Percentiles rank a stretch among this genome's conserved stretches.
phyloP scores from a whole-genome alignment of 2,329 filamentous ascomycete species.

The Sphaerulina vaccinii region DNA sequence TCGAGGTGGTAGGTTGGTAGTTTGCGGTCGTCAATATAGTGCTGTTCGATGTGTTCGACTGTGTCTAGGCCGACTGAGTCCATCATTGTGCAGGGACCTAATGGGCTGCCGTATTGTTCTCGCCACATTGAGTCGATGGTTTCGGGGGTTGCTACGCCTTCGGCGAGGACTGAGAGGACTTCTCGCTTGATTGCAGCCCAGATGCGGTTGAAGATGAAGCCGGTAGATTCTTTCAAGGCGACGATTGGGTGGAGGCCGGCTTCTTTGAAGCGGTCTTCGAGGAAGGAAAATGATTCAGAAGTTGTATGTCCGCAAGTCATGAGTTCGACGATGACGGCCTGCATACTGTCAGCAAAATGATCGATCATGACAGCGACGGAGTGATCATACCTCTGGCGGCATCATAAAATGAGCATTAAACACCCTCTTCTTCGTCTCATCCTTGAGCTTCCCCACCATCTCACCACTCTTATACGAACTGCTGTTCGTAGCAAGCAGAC shows the following conservation, averaged over 20 bases:
- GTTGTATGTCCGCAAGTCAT: slow-evolving; percentile 54
- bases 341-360: slow-evolving; percentile 29
- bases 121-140: slow-evolving; percentile 52
- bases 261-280: slow-evolving; percentile 43
- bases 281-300: slow-evolving; percentile 46
- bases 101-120: slow-evolving; percentile 32
- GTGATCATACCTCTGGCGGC: neutral
- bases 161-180: slow-evolving; percentile 49
- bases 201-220: slow-evolving; percentile 57
- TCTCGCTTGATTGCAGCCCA: slow-evolving; percentile 60
- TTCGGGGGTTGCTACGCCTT: slow-evolving; percentile 51
- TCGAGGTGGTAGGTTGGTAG: slow-evolving; percentile 43
- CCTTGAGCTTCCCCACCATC: slow-evolving; percentile 47
- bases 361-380: neutral
- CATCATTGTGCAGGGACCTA: slow-evolving; percentile 45
- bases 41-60: slow-evolving; percentile 53
- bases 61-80: slow-evolving; percentile 55
- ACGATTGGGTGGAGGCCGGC: slow-evolving; percentile 45
- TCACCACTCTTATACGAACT: slow-evolving; percentile 54
- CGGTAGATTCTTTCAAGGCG: slow-evolving; percentile 51
- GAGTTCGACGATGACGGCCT: slow-evolving; percentile 53
- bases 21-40: slow-evolving; percentile 53
- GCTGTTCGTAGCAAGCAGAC: slow-evolving; percentile 53
- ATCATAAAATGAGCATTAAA: slow-evolving; percentile 52
- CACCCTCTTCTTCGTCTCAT: slow-evolving; percentile 41